phyloP scores from a whole-genome alignment of 1,139 yeast species.

The Diutina ranongensis region DNA sequence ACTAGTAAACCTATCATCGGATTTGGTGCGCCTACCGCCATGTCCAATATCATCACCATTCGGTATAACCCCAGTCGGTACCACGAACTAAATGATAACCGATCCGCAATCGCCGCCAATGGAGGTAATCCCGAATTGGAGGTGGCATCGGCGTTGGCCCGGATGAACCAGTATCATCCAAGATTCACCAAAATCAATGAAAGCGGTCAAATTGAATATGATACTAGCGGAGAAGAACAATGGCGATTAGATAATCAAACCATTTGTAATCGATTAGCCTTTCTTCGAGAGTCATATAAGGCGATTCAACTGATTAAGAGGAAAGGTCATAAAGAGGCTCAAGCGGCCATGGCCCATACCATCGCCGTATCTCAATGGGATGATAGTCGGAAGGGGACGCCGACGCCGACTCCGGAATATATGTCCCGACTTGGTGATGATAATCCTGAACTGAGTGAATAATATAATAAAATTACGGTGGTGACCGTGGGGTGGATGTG shows the following conservation, averaged over 20 bases:
- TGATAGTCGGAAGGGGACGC: neutral
- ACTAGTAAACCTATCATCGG: no score
- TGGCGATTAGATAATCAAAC: neutral
- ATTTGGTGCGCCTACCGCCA: no score
- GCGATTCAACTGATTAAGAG: constrained; percentile 3
- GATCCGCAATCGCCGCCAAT: neutral
- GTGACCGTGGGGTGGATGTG: no score
- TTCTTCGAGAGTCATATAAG: neutral
- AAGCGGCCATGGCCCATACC: neutral
- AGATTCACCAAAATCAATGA: neutral
- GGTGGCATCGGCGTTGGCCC: neutral
- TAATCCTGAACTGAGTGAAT: neutral
- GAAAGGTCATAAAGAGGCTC: constrained; percentile 2
- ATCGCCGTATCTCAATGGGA: neutral
- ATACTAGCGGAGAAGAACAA: neutral
- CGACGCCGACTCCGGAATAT: neutral
- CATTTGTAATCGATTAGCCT: constrained; percentile 1
- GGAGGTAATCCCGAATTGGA: neutral
- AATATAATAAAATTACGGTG: no score
- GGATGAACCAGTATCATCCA: constrained; percentile 1
- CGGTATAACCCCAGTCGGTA: neutral
- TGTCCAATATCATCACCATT: neutral
- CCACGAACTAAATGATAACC: neutral
- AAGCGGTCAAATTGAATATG: neutral
- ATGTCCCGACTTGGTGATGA: neutral